Conservation (phyloP, 768 basidiomycete species). For the Boletus fagicola region DNA sequence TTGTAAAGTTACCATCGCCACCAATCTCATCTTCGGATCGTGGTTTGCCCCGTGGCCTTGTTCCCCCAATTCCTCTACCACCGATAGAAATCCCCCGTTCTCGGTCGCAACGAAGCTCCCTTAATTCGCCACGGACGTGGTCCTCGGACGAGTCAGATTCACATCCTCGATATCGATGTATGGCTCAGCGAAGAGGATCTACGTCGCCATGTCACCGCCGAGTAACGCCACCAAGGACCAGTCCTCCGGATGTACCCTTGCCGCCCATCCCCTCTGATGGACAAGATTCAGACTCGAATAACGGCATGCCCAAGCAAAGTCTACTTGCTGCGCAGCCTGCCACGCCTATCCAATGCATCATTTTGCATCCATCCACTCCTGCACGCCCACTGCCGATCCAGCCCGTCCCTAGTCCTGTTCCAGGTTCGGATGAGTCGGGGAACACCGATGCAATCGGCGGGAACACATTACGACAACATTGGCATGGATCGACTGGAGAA, state of each 20-base stretch:
- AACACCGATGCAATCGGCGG: not conserved
- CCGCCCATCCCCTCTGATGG: constrained; percentile 22
- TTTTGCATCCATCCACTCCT: not conserved
- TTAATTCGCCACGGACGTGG: not conserved
- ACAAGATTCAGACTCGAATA: not conserved
- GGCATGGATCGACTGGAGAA: not conserved
- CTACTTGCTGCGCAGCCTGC: not conserved
- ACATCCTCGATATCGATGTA: not conserved
- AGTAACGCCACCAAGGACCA: constrained; percentile 9
- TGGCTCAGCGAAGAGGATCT: constrained; percentile 1
- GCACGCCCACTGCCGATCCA: constrained; percentile 19
- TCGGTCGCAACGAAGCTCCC: constrained; percentile 1
- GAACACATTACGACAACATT: constrained; percentile 7
- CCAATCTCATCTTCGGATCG: not conserved
- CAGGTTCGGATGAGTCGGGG: constrained; percentile 9
- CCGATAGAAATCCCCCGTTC: not conserved
- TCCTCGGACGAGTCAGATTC: constrained; percentile 12
- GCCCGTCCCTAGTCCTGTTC: constrained; percentile 19
- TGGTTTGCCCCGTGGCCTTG: not conserved
- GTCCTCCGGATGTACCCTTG: constrained; percentile 21
- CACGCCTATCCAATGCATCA: constrained; percentile 2
- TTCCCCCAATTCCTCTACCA: not conserved
- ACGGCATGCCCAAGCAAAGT: not conserved
- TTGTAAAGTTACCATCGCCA: not conserved
- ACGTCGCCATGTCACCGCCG: constrained; percentile 5